Evolutionary conservation across 768 basidiomycete species (phyloP), one percentile per base, ranked within the genome.

Genomic region (Suillus plorans): DNA sequence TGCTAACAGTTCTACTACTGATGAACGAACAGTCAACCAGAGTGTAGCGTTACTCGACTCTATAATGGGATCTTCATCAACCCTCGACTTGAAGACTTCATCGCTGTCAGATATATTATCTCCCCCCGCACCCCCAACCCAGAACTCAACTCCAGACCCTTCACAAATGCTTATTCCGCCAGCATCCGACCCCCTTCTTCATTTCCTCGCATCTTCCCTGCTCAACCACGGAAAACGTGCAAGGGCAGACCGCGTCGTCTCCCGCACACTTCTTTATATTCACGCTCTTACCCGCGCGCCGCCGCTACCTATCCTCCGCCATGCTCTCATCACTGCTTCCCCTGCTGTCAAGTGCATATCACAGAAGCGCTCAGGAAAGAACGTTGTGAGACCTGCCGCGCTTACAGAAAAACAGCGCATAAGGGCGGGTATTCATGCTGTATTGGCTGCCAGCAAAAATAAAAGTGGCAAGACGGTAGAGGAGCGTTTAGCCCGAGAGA

Each of bases 331-430:
- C 28, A 72, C 82, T 3, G 88, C 86, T 2, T 83, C 92, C 4
- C 96, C 96, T 1, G 85, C 88, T 1, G 86, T 96, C 34, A 82
- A 87, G 31, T 80, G 80, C 57, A 72, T 86, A 65, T 85, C 83
- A 36, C 83, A 86, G 68, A 85, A 85, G 61, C 80, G 81, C 56
- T 86, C 86, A 3, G 85, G 87, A 20, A 95, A 95, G 77, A 82
- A 78, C n/a, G 74, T 88, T 13, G 76, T 81, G 52, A 85, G 82
- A 47, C 95, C 95, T 0, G 78, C 86, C 14, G 87, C 93, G 1
- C 80, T 97, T 63, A 88, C 82, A 61, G 94, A 95, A 78, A 86
- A 90, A 72, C 94, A 95, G 78, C 82, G 94, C 42, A 85, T 86
- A 53, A 82, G 86, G 41, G 83, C 80, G 57, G 95, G 88, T 4